Base-by-base conservation (phyloP, 2,329 filamentous ascomycete species). In the Colletotrichum tropicale region DNA sequence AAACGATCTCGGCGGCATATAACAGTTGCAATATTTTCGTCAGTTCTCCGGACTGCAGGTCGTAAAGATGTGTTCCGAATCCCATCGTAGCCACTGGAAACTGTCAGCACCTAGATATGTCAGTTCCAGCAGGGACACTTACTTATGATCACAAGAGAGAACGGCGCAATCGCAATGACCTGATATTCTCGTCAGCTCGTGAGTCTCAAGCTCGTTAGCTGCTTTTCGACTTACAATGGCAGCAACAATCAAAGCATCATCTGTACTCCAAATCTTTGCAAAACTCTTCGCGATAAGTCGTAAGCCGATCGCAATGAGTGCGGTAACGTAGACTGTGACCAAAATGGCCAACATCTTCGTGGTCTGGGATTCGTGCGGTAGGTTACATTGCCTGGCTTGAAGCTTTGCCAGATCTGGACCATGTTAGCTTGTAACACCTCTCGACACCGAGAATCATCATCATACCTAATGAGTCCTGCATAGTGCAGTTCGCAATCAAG, bases 1-100 rank as follows among this genome's bases (percentile, higher is more conserved):
- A 85, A 8, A 83, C 74, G 10, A 83, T 72, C 4, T 81, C 78
- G 15, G 78, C 75, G 28, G 78, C 70, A 16, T 79, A 84, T 13
- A 77, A 24, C 5, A 76, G 30, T 15, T 74, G 76, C 12, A 77
- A 43, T 3, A 66, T 64, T 16, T 77, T 52, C 15, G 69, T 48
- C 13, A 77, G n/a, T 3, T 18, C 34, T 16, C 74, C 76, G 9
- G 74, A 43, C 34, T 65, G n/a, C 3, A 77, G 74, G n/a, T 77
- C 76, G 55, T 76, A 77, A 8, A 77, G 48, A 18, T 77, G 76
- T n/a, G 38, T 76, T 5, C 76, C 76, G 21, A 77, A 77, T 2
- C 76, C 76, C 6, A 70, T 48, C 5, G 32, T 32, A 13, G 52
- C 62, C 76, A 77, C 76, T 77, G 6, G 5, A 15, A 8, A 24